Evolutionary conservation across 2,329 filamentous ascomycete species (phyloP).

Genomic region (Chaetomiaceae sp.): DNA sequence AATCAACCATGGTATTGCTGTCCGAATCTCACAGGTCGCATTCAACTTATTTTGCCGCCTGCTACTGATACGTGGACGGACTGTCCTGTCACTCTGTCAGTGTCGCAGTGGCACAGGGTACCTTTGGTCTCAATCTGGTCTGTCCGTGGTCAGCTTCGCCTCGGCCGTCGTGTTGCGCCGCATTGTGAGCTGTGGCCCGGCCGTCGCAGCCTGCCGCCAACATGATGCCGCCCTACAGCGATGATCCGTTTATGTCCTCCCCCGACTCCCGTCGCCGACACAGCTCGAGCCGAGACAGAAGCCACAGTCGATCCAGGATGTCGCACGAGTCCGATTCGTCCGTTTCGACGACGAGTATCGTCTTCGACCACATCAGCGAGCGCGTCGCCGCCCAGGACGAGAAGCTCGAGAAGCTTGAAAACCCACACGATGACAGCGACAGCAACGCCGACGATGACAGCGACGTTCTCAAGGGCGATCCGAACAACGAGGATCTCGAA

Average conservation of each 20-base stretch:
- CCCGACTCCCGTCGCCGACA: slow-evolving; percentile 7
- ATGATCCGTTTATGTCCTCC: slow-evolving; percentile 14
- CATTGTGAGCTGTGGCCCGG: neutral
- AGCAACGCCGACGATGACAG: slow-evolving; percentile 44
- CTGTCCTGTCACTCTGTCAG: too few relatives aligned
- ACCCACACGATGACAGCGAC: slow-evolving; percentile 40
- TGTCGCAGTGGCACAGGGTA: too few relatives aligned
- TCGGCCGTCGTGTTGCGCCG: slow-evolving; percentile 6
- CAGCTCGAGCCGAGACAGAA: slow-evolving; percentile 9
- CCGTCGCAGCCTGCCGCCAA: slow-evolving; percentile 4
- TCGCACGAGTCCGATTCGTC: slow-evolving; percentile 62
- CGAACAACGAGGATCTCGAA: slow-evolving; percentile 41
- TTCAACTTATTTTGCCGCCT: slow-evolving; percentile 5
- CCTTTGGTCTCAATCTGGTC: too few relatives aligned
- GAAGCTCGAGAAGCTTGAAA: slow-evolving; percentile 22
- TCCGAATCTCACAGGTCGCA: slow-evolving; percentile 14
- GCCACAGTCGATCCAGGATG: slow-evolving; percentile 26
- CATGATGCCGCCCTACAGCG: slow-evolving; percentile 21
- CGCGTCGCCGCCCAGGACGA: slow-evolving; percentile 32
- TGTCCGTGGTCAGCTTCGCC: slow-evolving; percentile 5
- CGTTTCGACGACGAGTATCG: slow-evolving; percentile 75
- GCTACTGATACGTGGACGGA: slow-evolving; percentile 1
- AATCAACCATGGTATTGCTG: slow-evolving; percentile 18
- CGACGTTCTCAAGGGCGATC: slow-evolving; percentile 39
- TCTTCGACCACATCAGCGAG: slow-evolving; percentile 71